phyloP scores from a whole-genome alignment of 352 stramenopile species.

The Globisporangium irregulare region DNA sequence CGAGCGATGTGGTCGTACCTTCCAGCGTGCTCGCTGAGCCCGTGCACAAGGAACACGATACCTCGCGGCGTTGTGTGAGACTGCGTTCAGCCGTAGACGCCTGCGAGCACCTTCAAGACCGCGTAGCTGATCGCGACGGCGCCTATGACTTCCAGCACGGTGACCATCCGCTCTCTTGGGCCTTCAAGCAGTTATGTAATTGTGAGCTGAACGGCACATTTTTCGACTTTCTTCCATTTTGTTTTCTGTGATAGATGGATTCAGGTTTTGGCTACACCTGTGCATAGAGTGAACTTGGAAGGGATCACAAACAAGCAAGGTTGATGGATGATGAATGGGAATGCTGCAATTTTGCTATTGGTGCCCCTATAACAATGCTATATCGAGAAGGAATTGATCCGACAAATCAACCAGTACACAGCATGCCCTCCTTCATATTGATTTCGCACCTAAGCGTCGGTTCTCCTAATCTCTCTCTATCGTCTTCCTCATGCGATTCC shows the following conservation, averaged over 20 bases:
- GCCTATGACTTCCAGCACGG: background rate
- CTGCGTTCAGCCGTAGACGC: constrained; percentile 11
- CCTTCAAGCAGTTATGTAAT: no score
- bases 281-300: background rate
- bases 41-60: constrained; percentile 56
- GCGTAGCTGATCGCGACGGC: background rate
- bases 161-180: background rate
- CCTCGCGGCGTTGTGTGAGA: constrained; percentile 18
- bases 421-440: background rate
- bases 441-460: background rate
- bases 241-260: background rate
- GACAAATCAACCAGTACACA: background rate
- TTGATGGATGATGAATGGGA: background rate
- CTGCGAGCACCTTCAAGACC: background rate
- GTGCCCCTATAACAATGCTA: background rate
- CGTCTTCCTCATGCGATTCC: constrained; percentile 8
- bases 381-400: background rate
- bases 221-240: no score
- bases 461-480: background rate
- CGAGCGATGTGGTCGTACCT: constrained; percentile 52
- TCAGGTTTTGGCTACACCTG: background rate
- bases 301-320: background rate
- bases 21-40: constrained; percentile 46
- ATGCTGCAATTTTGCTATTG: background rate
- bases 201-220: no score